Percentiles rank a stretch among this genome's conserved stretches.
Evolutionary conservation across 176 grass and related monocot species (phyloP).

Genomic region (Zizania latifolia): DNA sequence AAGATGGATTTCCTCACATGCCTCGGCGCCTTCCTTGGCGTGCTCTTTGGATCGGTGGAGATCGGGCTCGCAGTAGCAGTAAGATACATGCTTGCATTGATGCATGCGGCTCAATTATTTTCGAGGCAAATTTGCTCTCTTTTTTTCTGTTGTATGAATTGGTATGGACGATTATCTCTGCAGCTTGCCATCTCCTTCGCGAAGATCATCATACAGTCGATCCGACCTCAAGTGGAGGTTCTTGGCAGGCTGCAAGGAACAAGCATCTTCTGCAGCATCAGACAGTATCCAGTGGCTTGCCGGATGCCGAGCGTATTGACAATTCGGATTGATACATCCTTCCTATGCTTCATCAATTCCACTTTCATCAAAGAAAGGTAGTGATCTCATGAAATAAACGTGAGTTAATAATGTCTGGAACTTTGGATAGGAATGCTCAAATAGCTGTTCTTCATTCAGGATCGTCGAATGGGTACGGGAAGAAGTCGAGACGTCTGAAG

Average conservation of each 20-base stretch:
- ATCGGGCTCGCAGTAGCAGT: slow-evolving; percentile 81
- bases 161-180: background rate
- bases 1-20: slow-evolving; percentile 95
- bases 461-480: slow-evolving; percentile 47
- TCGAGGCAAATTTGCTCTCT: background rate
- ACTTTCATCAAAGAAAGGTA: slow-evolving; percentile 91
- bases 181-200: slow-evolving; percentile 82
- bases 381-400: background rate
- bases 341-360: slow-evolving; percentile 82
- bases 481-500: slow-evolving; percentile 35
- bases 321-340: slow-evolving; percentile 68
- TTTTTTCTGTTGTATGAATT: slow-evolving; percentile 13
- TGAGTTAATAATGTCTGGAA: background rate
- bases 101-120: background rate
- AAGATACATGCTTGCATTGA: slow-evolving; percentile 2
- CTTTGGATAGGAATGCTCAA: background rate
- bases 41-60: slow-evolving; percentile 86
- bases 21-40: slow-evolving; percentile 69
- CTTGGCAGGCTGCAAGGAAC: slow-evolving; percentile 84
- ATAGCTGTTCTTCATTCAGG: slow-evolving; percentile 37
- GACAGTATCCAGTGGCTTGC: slow-evolving; percentile 63
- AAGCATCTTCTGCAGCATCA: slow-evolving; percentile 64
- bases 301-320: slow-evolving; percentile 37
- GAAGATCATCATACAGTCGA: slow-evolving; percentile 69
- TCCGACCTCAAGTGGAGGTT: slow-evolving; percentile 64